Evolutionary conservation across 345 rosid genomes (phyloP).

Genomic region (Brassica rapa): DNA sequence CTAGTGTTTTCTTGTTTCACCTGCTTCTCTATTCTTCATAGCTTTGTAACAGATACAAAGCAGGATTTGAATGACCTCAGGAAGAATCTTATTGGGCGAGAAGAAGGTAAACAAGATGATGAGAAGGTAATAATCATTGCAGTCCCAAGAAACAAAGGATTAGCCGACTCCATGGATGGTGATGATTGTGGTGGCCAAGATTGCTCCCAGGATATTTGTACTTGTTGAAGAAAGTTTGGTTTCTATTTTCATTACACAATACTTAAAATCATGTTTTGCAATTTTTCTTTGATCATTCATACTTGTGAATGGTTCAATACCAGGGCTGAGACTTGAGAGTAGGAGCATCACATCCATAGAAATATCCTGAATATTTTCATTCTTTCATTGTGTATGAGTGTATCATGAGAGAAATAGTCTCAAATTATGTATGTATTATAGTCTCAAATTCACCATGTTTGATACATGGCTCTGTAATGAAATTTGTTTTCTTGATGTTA

Average conservation of each 20-base stretch:
- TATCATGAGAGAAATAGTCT: not conserved
- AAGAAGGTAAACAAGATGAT: conserved; percentile 33
- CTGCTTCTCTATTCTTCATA: conserved; percentile 29
- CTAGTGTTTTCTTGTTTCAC: conserved; percentile 35
- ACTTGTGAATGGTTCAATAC: conserved; percentile 21
- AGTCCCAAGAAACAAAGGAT: conserved; percentile 19
- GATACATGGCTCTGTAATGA: not conserved
- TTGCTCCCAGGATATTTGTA: conserved; percentile 38
- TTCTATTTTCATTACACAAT: conserved; percentile 1
- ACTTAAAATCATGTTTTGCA: not conserved
- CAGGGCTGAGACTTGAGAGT: not conserved
- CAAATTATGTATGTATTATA: not conserved
- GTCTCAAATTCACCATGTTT: not conserved
- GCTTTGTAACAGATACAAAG: conserved; percentile 21
- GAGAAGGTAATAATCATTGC: conserved; percentile 32
- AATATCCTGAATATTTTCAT: not conserved
- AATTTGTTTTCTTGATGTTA: not conserved
- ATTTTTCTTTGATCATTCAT: not conserved
- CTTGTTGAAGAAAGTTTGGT: conserved; percentile 32
- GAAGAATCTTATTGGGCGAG: conserved; percentile 26
- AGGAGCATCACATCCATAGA: not conserved
- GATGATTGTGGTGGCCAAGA: conserved; percentile 17
- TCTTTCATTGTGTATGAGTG: not conserved
- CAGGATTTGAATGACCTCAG: conserved; percentile 23
- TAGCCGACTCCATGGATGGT: conserved; percentile 23